These are phyloP conservation scores for Tremella yokohamensis DNA, from an alignment of 768 basidiomycete genomes.

Conservation along the genomic window DNA sequence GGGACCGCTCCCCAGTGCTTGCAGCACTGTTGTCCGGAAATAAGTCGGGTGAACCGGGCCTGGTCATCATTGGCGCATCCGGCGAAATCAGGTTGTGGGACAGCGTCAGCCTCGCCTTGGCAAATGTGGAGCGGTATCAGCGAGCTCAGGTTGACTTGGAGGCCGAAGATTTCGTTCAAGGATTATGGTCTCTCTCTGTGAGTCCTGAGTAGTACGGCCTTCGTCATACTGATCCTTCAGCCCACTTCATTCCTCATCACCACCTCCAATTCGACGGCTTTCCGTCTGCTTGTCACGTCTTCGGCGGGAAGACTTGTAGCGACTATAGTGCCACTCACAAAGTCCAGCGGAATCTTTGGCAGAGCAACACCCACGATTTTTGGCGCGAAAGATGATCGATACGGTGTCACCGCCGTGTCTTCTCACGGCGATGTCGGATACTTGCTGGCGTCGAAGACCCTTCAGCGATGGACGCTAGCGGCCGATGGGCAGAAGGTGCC, in stretches of 20 bases:
- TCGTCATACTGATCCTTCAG: conserved; percentile 17
- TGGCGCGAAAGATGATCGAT: conserved; percentile 25
- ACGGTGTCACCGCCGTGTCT: conserved; percentile 30
- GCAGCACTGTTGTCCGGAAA: conserved; percentile 51
- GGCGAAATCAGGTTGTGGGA: conserved; percentile 85
- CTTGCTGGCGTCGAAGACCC: conserved; percentile 18
- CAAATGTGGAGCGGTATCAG: conserved; percentile 49
- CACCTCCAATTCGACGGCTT: conserved; percentile 40
- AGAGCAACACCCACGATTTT: conserved; percentile 44
- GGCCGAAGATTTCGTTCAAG: conserved; percentile 39
- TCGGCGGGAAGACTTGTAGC: conserved; percentile 41
- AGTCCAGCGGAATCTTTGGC: conserved; percentile 45
- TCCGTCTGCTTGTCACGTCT: conserved; percentile 39
- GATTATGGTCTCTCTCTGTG: conserved; percentile 33
- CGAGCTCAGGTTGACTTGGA: conserved; percentile 30
- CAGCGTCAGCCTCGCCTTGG: conserved; percentile 57
- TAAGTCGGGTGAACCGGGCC: conserved; percentile 72
- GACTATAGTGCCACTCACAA: conserved; percentile 29
- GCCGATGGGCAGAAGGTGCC: conserved; percentile 30
- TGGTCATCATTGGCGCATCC: conserved; percentile 68
- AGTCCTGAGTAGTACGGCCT: conserved; percentile 10
- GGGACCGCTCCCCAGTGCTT: conserved; percentile 35
- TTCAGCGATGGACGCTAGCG: conserved; percentile 30
- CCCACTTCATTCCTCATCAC: conserved; percentile 42
- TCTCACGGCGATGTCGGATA: conserved; percentile 23